phyloP scores from a whole-genome alignment of 2,329 filamentous ascomycete species.

The Calonectria hawksworthii region DNA sequence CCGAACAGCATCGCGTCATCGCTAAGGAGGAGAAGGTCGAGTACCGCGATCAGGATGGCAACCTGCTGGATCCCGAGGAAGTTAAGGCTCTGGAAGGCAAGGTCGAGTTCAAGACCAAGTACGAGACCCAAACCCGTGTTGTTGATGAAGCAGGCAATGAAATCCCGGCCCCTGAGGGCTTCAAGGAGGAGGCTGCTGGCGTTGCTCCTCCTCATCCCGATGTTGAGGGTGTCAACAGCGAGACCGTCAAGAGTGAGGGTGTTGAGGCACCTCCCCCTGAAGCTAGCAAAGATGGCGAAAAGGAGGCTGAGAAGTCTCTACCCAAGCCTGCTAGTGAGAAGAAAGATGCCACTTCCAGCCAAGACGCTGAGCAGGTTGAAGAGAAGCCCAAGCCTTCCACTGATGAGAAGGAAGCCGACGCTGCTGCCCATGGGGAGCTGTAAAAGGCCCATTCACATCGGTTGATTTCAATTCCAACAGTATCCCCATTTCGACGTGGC shows the following conservation, averaged over 20 bases:
- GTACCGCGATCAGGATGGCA: slow-evolving; percentile 95
- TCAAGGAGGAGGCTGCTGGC: slow-evolving; percentile 53
- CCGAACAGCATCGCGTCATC: slow-evolving; percentile 64
- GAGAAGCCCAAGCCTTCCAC: slow-evolving; percentile 74
- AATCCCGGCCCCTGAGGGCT: slow-evolving; percentile 63
- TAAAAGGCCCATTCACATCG: neutral
- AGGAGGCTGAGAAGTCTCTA: slow-evolving; percentile 66
- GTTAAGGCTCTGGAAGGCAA: slow-evolving; percentile 90
- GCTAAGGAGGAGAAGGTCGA: slow-evolving; percentile 85
- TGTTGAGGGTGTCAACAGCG: slow-evolving; percentile 71
- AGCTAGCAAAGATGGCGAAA: slow-evolving; percentile 71
- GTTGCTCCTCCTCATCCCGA: slow-evolving; percentile 73
- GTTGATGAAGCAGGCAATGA: slow-evolving; percentile 86
- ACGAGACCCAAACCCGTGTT: slow-evolving; percentile 92
- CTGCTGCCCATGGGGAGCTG: slow-evolving; percentile 43
- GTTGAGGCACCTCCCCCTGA: slow-evolving; percentile 57
- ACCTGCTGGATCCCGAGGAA: slow-evolving; percentile 85
- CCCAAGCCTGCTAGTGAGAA: slow-evolving; percentile 75
- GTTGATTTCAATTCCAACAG: neutral
- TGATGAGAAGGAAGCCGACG: slow-evolving; percentile 69
- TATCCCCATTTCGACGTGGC: slow-evolving; percentile 10
- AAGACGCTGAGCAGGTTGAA: slow-evolving; percentile 50
- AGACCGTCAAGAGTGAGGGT: slow-evolving; percentile 63
- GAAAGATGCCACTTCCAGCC: slow-evolving; percentile 66
- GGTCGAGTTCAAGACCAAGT: slow-evolving; percentile 94